Evolutionary conservation across 2,329 filamentous ascomycete species (phyloP), one percentile per base, ranked within the genome.

Genomic region (Cercospora janseana): DNA sequence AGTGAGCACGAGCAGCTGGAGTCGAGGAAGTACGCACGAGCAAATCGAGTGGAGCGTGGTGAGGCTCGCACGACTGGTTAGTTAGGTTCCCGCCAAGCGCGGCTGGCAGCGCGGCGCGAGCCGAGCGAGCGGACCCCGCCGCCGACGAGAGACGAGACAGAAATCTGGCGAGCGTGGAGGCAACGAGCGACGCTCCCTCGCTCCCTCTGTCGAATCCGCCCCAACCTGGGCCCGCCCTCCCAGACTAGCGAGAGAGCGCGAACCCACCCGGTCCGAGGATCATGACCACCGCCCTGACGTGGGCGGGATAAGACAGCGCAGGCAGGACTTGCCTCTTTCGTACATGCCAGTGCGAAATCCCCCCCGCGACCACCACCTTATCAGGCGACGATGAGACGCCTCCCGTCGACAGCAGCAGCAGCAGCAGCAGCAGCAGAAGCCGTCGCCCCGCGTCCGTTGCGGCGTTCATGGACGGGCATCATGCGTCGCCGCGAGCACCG

Each of bases 401-500:
- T 41, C 10, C 18, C 20, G 29, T 21, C n/a, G 28, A 9, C 21
- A 16, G 16, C 28, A n/a, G 28, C 43, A 27, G n/a, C n/a, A n/a
- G n/a, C n/a, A n/a, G n/a, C n/a, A n/a, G n/a, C n/a, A n/a, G n/a
- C n/a, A n/a, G n/a, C n/a, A n/a, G n/a, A n/a, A n/a, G 15, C 20
- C 7, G 20, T 46, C 43, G 20, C 12, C 43, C 6, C 28, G 13
- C 5, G 28, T 12, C 12, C 10, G 27, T 15, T 31, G 24, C 35
- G 53, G 46, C 34, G 52, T 61, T 47, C 45, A 65, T 64, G 63
- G 63, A 64, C 51, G 44, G 46, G 43, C 52, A 59, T 53, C 55
- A 65, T 62, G 63, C 32, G 16, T 12, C 34, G 41, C 46, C 52
- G 23, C 38, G 40, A 32, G 57, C 59, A 32, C 55, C 60, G 49